Base-by-base conservation (phyloP, 306 rosid species). In the Trifolium subterraneum region DNA sequence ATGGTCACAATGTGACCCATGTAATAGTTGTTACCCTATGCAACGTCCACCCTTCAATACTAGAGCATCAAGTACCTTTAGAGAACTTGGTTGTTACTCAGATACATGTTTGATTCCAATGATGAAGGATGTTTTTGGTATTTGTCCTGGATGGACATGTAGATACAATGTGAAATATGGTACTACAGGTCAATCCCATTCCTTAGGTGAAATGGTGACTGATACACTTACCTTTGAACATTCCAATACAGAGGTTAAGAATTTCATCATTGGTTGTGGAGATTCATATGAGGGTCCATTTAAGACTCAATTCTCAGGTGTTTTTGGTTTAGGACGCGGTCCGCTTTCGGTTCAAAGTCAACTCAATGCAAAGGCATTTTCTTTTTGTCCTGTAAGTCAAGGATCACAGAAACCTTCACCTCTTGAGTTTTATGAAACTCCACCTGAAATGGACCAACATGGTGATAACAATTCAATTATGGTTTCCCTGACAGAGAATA, bases 281-380 rank as follows among this genome's bases (percentile, higher is more conserved):
- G 75, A 77, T 23, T 80, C 75, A 0, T 63, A 56, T 14, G 78
- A 84, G 45, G 83, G 85, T 11, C 64, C 78, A 20, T 84, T 38
- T 41, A 54, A 42, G 35, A 7, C 65, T 3, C 80, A 73, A 15
- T 73, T 84, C 2, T 64, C 78, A 1, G 83, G 85, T 2, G 78
- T 80, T 64, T 41, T 84, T 0, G 87, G 87, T 33, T 67, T 84
- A 4, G 87, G 85, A 13, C 63, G 87, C 4, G 81, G 87, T 13
- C 87, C 76, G 0, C 76, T 84, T 35, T 84, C 87, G n/a, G 3
- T 74, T 3, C 87, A 77, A 35, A 80, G 31, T n/a, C 87, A 84
- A 35, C 82, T 84, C 29, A 44, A 65, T 4, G 78, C 87, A 10
- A 61, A 73, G 44, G 85, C 83, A 0, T 84, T 80, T 35, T 84